Evolutionary conservation across 1,284 basidiomycete species (phyloP).

Genomic region (Crucibulum parvulum): DNA sequence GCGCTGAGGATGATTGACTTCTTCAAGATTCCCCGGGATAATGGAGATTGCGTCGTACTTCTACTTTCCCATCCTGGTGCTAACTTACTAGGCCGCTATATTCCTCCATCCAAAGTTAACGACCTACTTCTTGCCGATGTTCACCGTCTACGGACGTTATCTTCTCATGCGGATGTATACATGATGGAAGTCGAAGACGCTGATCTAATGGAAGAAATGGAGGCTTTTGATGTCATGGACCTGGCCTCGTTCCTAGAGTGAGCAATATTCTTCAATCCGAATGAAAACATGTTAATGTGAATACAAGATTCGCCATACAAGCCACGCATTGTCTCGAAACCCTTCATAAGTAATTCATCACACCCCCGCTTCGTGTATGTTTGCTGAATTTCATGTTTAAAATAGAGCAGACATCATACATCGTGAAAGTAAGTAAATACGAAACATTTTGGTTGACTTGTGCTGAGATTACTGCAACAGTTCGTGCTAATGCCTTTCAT

Average conservation of each 20-base stretch:
- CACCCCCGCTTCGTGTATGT: neutral
- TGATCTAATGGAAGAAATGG: conserved; percentile 57
- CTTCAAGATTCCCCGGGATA: conserved; percentile 64
- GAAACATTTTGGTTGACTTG: neutral
- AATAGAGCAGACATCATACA: conserved; percentile 62
- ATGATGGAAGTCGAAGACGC: conserved; percentile 57
- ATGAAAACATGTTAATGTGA: neutral
- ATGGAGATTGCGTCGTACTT: conserved; percentile 71
- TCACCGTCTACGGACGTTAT: conserved; percentile 45
- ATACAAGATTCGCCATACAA: conserved; percentile 69
- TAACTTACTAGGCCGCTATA: conserved; percentile 70
- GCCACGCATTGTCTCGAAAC: conserved; percentile 73
- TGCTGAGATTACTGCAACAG: conserved; percentile 33
- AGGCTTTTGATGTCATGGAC: conserved; percentile 74
- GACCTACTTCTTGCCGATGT: conserved; percentile 67
- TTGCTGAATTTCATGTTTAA: conserved; percentile 1
- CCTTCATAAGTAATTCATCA: conserved; percentile 58
- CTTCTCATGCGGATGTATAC: conserved; percentile 54
- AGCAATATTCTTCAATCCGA: conserved; percentile 22
- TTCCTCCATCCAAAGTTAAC: conserved; percentile 71
- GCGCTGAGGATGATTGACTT: conserved; percentile 67
- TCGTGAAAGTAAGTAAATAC: conserved; percentile 58
- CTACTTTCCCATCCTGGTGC: conserved; percentile 70
- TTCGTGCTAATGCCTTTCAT: conserved; percentile 78
- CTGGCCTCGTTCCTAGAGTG: conserved; percentile 77